Conservation (phyloP, 306 rosid species). For the Notholithocarpus densiflorus region DNA sequence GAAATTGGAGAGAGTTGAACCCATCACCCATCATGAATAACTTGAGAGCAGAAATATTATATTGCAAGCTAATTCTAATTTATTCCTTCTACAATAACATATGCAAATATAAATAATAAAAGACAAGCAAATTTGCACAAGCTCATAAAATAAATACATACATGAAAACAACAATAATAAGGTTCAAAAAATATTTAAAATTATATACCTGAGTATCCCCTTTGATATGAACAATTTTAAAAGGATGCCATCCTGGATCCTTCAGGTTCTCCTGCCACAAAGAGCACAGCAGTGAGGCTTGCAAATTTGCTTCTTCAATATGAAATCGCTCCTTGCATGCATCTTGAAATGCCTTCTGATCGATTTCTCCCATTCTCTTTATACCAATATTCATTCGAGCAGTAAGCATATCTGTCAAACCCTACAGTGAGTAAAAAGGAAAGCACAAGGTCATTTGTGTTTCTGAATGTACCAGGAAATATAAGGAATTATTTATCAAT, state of each 20-base stretch:
- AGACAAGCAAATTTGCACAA: neutral
- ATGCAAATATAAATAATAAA: neutral
- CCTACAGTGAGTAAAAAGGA: conserved; percentile 40
- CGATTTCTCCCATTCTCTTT: conserved; percentile 94
- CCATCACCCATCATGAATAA: too few relatives aligned
- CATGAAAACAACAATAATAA: conserved; percentile 2
- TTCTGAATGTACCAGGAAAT: too few relatives aligned
- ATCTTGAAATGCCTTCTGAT: conserved; percentile 58
- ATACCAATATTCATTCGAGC: conserved; percentile 54
- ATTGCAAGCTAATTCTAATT: too few relatives aligned
- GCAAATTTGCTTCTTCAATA: conserved; percentile 51
- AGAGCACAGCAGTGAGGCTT: conserved; percentile 69
- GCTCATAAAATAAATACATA: neutral
- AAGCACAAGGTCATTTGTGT: neutral
- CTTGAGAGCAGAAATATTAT: too few relatives aligned
- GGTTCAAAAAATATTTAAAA: neutral
- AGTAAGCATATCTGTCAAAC: conserved; percentile 45
- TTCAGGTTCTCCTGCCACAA: conserved; percentile 86
- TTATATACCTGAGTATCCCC: conserved; percentile 47
- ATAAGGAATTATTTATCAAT: too few relatives aligned
- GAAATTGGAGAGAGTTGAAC: too few relatives aligned
- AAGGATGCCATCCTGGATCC: conserved; percentile 74
- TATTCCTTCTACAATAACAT: neutral
- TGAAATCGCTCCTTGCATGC: conserved; percentile 54
- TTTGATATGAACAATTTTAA: conserved; percentile 40